Evolutionary conservation across 495 filamentous ascomycete species (phyloP).

Genomic region (Aspergillus steynii): DNA sequence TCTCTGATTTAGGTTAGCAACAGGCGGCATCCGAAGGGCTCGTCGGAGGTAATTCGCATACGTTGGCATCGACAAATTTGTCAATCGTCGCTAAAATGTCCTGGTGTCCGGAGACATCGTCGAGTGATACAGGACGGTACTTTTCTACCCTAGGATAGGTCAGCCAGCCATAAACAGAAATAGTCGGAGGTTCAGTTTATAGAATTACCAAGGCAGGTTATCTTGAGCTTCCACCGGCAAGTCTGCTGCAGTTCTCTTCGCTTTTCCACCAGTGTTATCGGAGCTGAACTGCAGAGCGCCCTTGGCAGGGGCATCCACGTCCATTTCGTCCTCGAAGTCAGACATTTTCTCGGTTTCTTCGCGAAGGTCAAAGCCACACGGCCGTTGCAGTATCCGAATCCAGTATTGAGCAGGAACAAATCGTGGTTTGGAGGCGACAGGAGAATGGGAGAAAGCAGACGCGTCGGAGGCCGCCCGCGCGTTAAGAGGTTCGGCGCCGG

Average conservation of each 20-base stretch:
- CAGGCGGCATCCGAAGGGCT: neutral
- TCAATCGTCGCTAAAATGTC: conserved; percentile 97
- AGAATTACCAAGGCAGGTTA: conserved; percentile 80
- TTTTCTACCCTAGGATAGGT: conserved; percentile 83
- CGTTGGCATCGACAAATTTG: conserved; percentile 90
- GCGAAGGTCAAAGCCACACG: neutral
- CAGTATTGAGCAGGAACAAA: neutral
- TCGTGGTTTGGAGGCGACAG: neutral
- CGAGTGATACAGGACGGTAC: conserved; percentile 83
- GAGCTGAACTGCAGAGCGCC: conserved; percentile 57
- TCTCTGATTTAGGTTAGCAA: conserved; percentile 45
- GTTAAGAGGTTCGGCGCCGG: conserved; percentile 49
- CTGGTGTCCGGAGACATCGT: conserved; percentile 95
- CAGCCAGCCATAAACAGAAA: conserved; percentile 12
- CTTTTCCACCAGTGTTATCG: conserved; percentile 68
- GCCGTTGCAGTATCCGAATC: neutral
- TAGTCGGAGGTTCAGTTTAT: neutral
- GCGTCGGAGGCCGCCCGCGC: conserved; percentile 38
- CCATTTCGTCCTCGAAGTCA: conserved; percentile 90
- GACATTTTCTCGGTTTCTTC: conserved; percentile 65
- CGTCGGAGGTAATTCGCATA: conserved; percentile 26
- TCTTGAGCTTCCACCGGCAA: conserved; percentile 93
- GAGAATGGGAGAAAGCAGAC: conserved; percentile 27
- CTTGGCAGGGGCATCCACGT: conserved; percentile 64
- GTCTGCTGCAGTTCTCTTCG: conserved; percentile 89